Evolutionary conservation across 1,284 basidiomycete species (phyloP).

Genomic region (Rhodotorula sp.): DNA sequence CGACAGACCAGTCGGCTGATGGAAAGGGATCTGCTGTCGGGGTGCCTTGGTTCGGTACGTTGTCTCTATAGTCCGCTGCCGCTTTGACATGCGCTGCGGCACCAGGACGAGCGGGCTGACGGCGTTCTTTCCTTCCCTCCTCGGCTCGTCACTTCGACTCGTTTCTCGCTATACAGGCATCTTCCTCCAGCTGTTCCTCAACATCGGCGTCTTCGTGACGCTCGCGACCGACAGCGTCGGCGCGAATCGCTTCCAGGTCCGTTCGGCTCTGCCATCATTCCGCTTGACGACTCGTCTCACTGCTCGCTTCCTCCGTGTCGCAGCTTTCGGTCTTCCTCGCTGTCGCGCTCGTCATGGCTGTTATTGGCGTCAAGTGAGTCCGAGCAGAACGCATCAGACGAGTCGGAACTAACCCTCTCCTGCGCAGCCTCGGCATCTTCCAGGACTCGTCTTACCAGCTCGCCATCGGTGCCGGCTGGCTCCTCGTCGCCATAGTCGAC

Average conservation of each 20-base stretch:
- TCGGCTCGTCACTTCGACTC: neutral
- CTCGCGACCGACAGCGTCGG: slow-evolving; percentile 79
- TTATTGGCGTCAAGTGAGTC: slow-evolving; percentile 65
- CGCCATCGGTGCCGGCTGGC: slow-evolving; percentile 89
- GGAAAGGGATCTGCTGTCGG: slow-evolving; percentile 57
- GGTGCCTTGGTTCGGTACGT: slow-evolving; percentile 87
- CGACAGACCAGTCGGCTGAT: slow-evolving; percentile 37
- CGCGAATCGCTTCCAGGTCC: slow-evolving; percentile 66
- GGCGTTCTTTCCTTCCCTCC: neutral
- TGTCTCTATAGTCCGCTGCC: slow-evolving; percentile 44
- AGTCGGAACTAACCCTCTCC: slow-evolving; percentile 51
- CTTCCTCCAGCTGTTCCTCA: slow-evolving; percentile 72
- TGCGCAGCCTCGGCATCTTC: slow-evolving; percentile 56
- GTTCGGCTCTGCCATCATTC: slow-evolving; percentile 7
- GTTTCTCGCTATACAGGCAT: slow-evolving; percentile 21
- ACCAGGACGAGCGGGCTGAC: neutral
- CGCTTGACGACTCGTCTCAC: neutral
- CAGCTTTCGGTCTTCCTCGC: slow-evolving; percentile 86
- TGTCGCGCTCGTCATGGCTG: slow-evolving; percentile 81
- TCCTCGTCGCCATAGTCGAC: slow-evolving; percentile 80
- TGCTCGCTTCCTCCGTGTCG: neutral
- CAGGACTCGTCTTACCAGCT: slow-evolving; percentile 46
- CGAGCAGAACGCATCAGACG: slow-evolving; percentile 36
- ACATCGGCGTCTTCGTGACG: slow-evolving; percentile 73
- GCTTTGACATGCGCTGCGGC: slow-evolving; percentile 40